Evolutionary conservation across 225 moss, liverwort and hornwort species (phyloP).

Genomic region (Neckera pumila): DNA sequence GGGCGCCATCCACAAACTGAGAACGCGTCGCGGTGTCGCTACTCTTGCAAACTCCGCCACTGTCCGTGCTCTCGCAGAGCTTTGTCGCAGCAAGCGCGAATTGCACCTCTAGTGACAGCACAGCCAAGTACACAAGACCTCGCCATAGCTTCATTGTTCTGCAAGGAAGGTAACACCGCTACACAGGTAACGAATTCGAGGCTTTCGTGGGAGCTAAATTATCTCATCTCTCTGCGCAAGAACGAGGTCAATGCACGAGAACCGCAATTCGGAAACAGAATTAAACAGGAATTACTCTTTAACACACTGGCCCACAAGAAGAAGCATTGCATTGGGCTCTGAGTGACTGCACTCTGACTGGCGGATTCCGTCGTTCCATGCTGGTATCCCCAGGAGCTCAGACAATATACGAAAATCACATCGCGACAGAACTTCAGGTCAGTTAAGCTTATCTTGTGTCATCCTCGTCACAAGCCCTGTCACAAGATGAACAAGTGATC

Average conservation of each 20-base stretch:
- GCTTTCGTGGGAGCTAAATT: neutral
- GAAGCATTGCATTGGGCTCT: neutral
- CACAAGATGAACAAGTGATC: neutral
- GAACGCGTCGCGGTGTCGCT: constrained; percentile 4
- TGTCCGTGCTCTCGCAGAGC: constrained; percentile 2
- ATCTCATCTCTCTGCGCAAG: neutral
- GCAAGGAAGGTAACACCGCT: neutral
- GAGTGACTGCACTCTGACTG: neutral
- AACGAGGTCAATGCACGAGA: neutral
- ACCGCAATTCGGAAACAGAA: neutral
- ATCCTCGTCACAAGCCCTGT: neutral
- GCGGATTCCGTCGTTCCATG: neutral
- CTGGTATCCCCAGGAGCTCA: neutral
- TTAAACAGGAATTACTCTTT: neutral
- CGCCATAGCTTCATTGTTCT: constrained; percentile 23
- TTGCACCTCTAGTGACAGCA: neutral
- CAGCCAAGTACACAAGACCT: neutral
- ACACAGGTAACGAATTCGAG: neutral
- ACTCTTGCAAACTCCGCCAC: constrained; percentile 17
- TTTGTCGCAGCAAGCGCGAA: neutral
- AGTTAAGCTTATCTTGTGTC: neutral
- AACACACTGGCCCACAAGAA: neutral
- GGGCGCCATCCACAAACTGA: constrained; percentile 27
- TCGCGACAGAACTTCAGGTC: neutral
- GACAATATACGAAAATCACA: neutral